Base-by-base conservation (phyloP, 805 yeast genomes). In the Candida tallmaniae region DNA sequence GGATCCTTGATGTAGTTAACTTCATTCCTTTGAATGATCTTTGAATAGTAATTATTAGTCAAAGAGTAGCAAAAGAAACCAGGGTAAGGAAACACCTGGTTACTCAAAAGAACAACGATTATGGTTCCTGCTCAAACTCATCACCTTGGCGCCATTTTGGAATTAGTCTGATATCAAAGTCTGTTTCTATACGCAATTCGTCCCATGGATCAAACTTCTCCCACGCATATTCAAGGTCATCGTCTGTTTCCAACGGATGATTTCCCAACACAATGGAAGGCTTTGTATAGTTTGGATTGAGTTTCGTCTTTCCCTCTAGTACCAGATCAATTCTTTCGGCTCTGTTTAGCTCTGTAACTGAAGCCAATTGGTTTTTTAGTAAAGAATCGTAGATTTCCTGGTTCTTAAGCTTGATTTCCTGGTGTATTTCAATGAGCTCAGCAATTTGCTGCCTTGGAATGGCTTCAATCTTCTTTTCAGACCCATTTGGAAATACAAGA, bases 171-270 rank as follows among this genome's bases (percentile, higher is more conserved):
- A 67, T 59, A 27, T 65, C 70, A 36, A 50, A 60, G 25, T 56
- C 59, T 2, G 66, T 61, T 32, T 67, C 72, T 22, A 50, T 34
- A 38, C 54, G 56, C 42, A 67, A 46, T 43, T 65, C 73, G 16
- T 60, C 65, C 73, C 73, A 67, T 1, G 73, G 73, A 34, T 67
- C 72, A 35, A 66, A 64, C 37, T 59, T 58, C 12, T 52, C 41
- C 73, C 73, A 67, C 18, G 60, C 65, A 50, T 50, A 45, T n/a
- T 66, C 68, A 29, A 67, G 61, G 17, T 64, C 67, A n/a, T 61
- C 68, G 31, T 65, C 71, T 6, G 56, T 39, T 7, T 65, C 67
- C 32, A 67, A 42, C 21, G 41, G 41, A 38, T 62, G 59, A 32
- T 48, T 52, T 11, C 70, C 71, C 26, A 67, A 44, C 32, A 53